Base-by-base conservation (phyloP, 371 early-diverging fungal species). In the Mucor circinelloides region DNA sequence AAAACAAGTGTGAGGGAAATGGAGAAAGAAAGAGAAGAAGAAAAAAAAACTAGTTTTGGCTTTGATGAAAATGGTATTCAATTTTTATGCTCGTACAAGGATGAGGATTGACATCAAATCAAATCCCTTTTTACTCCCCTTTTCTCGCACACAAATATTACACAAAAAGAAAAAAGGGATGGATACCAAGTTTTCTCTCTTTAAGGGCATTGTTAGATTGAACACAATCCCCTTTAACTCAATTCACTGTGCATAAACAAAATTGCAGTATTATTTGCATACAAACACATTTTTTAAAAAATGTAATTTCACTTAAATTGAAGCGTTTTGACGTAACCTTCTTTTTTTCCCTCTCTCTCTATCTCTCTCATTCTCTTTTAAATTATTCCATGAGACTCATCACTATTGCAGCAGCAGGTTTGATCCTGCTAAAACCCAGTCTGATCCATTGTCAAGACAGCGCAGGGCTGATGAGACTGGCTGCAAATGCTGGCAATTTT, bases 51-150 rank as follows among this genome's bases (percentile, higher is more conserved):
- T 27, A 52, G 52, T 27, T 52, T 52, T 25, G 25, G 0, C 17
- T 3, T 36, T 40, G 5, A 1, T 2, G 9, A 46, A 21, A 52
- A 50, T 25, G 50, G 5, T 50, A 12, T 52, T 21, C 27, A 52
- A 52, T 52, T 52, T 52, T 27, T 27, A 52, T 52, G 52, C 52
- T 52, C 52, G 52, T 27, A 52, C 52, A 52, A 52, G 50, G 25
- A 19, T 50, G 1, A 36, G 52, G 52, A 52, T 52, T 52, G 27
- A 25, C 52, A 27, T 52, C 52, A 52, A 52, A 52, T 52, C 52
- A 52, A 27, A 52, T 52, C 52, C 46, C 52, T 52, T 52, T 52
- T 52, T 52, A 52, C 13, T 15, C 23, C 50, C 15, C 52, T 27
- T 3, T 48, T 23, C 27, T 52, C 25, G 15, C 27, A 52, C 23